phyloP scores from a whole-genome alignment of 164 flowering plant genomes.

The Vitis rupestris region DNA sequence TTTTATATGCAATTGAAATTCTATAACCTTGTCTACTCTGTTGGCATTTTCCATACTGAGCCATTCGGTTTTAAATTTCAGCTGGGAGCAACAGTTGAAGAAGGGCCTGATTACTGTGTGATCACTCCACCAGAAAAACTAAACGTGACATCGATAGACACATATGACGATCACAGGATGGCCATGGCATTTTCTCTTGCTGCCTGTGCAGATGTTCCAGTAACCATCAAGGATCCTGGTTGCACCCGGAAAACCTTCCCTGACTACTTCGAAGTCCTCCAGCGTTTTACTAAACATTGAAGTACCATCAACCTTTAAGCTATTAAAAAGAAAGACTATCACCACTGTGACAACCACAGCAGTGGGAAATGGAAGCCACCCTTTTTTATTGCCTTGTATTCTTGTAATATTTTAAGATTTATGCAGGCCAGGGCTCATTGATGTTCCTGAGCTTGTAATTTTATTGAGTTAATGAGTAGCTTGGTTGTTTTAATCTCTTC shows the following conservation, averaged over 20 bases:
- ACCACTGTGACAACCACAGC: not conserved
- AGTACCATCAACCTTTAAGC: not conserved
- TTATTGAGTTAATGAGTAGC: not conserved
- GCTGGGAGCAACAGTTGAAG: constrained; percentile 96
- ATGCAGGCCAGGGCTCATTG: not conserved
- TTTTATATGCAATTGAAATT: not conserved
- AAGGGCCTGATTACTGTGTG: constrained; percentile 95
- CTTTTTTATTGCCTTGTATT: constrained; percentile 8
- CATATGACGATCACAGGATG: constrained; percentile 98
- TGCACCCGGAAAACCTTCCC: constrained; percentile 99
- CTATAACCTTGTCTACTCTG: not conserved
- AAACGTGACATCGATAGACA: constrained; percentile 81
- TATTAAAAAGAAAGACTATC: constrained; percentile 1
- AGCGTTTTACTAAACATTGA: constrained; percentile 64
- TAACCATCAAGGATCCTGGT: constrained; percentile 90
- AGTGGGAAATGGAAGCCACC: not conserved
- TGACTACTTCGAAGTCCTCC: constrained; percentile 89
- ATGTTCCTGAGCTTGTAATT: constrained; percentile 1
- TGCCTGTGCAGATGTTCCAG: constrained; percentile 93
- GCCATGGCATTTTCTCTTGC: constrained; percentile 99
- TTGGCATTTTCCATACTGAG: not conserved
- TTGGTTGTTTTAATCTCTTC: too few species aligned
- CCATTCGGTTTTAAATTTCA: constrained; percentile 19
- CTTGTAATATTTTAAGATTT: not conserved
- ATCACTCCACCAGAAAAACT: constrained; percentile 94